Evolutionary conservation across 139 green algal genomes (phyloP), one percentile per base, ranked within the genome.

Genomic region (Tetratostichococcus sp.): DNA sequence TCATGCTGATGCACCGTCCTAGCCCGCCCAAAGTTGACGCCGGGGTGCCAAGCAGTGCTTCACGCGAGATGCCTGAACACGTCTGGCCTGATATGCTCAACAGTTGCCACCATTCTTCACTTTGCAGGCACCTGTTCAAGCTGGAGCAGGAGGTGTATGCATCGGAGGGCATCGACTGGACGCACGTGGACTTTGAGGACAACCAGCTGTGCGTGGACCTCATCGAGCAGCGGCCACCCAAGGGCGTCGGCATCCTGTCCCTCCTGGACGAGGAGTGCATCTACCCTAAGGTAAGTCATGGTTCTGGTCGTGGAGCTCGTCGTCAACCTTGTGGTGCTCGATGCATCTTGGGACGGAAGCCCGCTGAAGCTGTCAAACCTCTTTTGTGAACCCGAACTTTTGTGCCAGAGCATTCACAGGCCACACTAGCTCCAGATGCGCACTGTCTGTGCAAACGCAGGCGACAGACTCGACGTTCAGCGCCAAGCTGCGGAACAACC

Each of bases 71-170:
- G n/a, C n/a, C n/a, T n/a, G n/a, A n/a, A n/a, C n/a, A n/a, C n/a
- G n/a, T n/a, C n/a, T n/a, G n/a, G n/a, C n/a, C n/a, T n/a, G n/a
- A n/a, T n/a, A n/a, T n/a, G n/a, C n/a, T n/a, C n/a, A n/a, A n/a
- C n/a, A n/a, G n/a, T 50, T 50, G 39, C 39, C 6, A 50, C 39
- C 39, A 22, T 19, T 68, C 11, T 4, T 68, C 6, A 34, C 62
- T 2, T n/a, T 26, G 62, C 62, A 68, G 80, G 30, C 89, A 96
- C 82, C 78, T 95, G 65, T 94, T 95, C 77, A 88, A 86, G 69
- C 76, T 94, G 83, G 93, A 97, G 87, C 93, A 97, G 81, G 79
- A 92, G 81, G 90, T 95, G 82, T 98, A 98, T 78, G 84, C 93
- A 83, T 73, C 73, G 6, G 94, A 98, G 84, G 86, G 84, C 72